Percentiles rank a stretch among this genome's conserved stretches.
Evolutionary conservation across 164 flowering plant species (phyloP).

Genomic region (Chimonanthus salicifolius): DNA sequence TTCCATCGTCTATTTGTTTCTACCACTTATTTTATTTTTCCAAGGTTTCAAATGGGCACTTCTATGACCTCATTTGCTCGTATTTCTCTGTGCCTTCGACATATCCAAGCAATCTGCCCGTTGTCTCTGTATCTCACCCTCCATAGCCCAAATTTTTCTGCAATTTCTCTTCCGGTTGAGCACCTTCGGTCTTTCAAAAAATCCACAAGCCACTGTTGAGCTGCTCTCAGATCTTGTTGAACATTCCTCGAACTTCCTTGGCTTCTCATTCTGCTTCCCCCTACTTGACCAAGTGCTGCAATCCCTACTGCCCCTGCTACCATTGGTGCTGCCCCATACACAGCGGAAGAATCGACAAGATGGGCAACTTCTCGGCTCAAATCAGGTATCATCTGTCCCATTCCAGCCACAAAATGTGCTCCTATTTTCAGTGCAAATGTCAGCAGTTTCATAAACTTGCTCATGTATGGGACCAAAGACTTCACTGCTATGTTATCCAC

Average conservation of each 20-base stretch:
- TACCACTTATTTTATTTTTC: too few species aligned
- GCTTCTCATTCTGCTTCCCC: constrained; percentile 26
- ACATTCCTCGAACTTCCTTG: constrained; percentile 40
- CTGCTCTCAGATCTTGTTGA: constrained; percentile 56
- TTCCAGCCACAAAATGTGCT: constrained; percentile 79
- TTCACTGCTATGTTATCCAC: constrained; percentile 63
- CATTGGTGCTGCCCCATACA: constrained; percentile 54
- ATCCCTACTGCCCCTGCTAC: constrained; percentile 74
- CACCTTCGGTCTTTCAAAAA: constrained; percentile 69
- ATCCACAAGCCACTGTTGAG: constrained; percentile 88
- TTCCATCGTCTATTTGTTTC: too few species aligned
- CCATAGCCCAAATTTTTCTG: constrained; percentile 87
- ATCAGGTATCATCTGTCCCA: constrained; percentile 95
- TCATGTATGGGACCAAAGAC: constrained; percentile 76
- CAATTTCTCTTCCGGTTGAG: constrained; percentile 73
- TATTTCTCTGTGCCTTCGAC: constrained; percentile 57
- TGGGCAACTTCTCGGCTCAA: constrained; percentile 73
- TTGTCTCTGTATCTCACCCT: constrained; percentile 76
- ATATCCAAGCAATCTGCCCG: constrained; percentile 88
- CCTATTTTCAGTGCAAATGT: constrained; percentile 87
- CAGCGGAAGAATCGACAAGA: constrained; percentile 45
- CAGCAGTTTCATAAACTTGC: constrained; percentile 77
- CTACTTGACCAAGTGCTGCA: constrained; percentile 32
- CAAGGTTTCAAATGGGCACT: constrained; percentile 50
- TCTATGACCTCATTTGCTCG: constrained; percentile 75